These are phyloP conservation scores for Pleurotus pulmonarius DNA, from an alignment of 768 basidiomycete genomes.

Conservation along the genomic window DNA sequence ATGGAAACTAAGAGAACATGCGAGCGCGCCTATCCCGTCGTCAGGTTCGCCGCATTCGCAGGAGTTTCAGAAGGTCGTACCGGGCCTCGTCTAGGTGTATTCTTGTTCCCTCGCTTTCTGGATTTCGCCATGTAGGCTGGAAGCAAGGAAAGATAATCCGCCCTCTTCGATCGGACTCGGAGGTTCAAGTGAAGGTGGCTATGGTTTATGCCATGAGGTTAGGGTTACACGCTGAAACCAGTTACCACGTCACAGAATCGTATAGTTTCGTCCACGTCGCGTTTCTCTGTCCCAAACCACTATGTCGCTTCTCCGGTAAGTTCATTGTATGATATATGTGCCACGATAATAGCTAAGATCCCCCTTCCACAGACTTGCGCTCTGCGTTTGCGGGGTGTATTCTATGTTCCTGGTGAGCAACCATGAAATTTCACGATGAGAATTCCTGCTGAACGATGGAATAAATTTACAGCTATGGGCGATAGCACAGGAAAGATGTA, in stretches of 20 bases:
- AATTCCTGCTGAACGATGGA: constrained; percentile 7
- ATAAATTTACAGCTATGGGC: constrained; percentile 67
- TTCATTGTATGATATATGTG: background rate
- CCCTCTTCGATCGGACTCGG: too few relatives aligned
- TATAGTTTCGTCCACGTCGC: constrained; percentile 14
- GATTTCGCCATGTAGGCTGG: too few relatives aligned
- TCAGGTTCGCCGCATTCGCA: too few relatives aligned
- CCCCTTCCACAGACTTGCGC: constrained; percentile 45
- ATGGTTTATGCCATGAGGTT: constrained; percentile 15
- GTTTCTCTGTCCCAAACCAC: constrained; percentile 7
- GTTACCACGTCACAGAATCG: constrained; percentile 2
- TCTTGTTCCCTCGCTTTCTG: too few relatives aligned
- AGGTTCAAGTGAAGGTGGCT: background rate
- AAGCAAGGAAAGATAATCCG: too few relatives aligned
- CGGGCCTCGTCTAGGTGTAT: too few relatives aligned
- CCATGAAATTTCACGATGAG: background rate
- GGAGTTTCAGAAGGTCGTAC: too few relatives aligned
- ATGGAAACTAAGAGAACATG: background rate
- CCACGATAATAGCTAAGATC: background rate
- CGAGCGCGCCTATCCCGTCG: background rate
- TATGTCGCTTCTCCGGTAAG: constrained; percentile 23
- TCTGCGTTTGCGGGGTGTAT: constrained; percentile 88
- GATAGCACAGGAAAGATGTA: constrained; percentile 91
- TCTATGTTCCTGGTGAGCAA: constrained; percentile 80
- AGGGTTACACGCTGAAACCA: constrained; percentile 20